A percentile compares a stretch with the other conserved stretches of the same genome.
Evolutionary conservation across 106 monocot species (phyloP).

Genomic region (Xerophyta viscosa): DNA sequence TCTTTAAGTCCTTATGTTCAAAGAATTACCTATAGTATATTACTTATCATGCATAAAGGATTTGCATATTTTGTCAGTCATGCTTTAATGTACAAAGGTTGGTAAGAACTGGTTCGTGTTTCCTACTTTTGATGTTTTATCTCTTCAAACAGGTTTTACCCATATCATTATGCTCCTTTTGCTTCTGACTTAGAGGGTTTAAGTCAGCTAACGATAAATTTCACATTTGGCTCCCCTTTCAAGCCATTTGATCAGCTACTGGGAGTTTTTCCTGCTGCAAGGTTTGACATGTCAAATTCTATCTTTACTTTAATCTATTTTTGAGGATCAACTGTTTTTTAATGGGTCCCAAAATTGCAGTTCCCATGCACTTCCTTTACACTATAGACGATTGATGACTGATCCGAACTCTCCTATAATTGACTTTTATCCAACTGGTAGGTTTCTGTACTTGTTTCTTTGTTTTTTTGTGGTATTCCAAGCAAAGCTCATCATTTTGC

Average conservation of each 20-base stretch:
- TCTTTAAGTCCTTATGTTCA: too few relatives aligned
- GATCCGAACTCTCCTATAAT: slow-evolving; percentile 77
- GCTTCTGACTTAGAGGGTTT: slow-evolving; percentile 93
- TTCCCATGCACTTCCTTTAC: slow-evolving; percentile 84
- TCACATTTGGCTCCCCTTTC: slow-evolving; percentile 86
- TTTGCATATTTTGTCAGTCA: too few relatives aligned
- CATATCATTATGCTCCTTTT: slow-evolving; percentile 99
- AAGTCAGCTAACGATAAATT: slow-evolving; percentile 72
- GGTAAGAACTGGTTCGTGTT: too few relatives aligned
- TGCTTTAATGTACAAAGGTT: too few relatives aligned
- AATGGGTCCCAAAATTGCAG: slow-evolving; percentile 30
- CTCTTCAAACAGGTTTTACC: slow-evolving; percentile 88
- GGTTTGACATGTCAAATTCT: slow-evolving; percentile 38
- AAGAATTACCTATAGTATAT: too few relatives aligned
- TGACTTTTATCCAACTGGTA: slow-evolving; percentile 96
- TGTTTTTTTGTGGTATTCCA: not conserved
- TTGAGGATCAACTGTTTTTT: too few relatives aligned
- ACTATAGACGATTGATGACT: slow-evolving; percentile 76
- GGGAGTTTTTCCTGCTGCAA: slow-evolving; percentile 88
- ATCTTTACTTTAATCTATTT: not conserved
- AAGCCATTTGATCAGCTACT: slow-evolving; percentile 98
- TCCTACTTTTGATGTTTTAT: too few relatives aligned
- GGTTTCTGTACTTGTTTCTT: not conserved
- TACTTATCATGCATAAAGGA: too few relatives aligned
- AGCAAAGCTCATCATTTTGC: slow-evolving; percentile 1